Percentiles rank a stretch among this genome's conserved stretches.
Evolutionary conservation across 257 asterid species (phyloP).

Genomic region (Fraxinus excelsior): DNA sequence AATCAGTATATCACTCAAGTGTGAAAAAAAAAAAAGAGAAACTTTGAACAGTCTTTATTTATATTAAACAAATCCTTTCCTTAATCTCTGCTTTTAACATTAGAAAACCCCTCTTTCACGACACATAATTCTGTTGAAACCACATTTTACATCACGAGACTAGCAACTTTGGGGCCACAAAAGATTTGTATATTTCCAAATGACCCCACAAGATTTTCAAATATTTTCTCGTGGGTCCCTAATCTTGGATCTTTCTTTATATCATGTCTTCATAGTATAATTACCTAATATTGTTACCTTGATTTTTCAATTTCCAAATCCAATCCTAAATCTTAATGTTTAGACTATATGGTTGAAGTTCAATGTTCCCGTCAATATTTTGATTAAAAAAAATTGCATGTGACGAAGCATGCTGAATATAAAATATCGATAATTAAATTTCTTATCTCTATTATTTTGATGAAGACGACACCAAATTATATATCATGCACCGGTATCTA

Average conservation of each 20-base stretch:
- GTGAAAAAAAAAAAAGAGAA: conserved; percentile 19
- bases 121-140: conserved; percentile 32
- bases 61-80: conserved; percentile 9
- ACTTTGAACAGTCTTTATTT: conserved; percentile 31
- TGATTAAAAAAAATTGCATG: too few species aligned
- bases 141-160: conserved; percentile 32
- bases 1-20: conserved; percentile 25
- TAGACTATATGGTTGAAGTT: conserved; percentile 17
- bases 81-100: neutral
- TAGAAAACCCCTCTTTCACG: conserved; percentile 10
- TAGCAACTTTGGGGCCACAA: conserved; percentile 43
- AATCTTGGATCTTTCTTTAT: conserved; percentile 37
- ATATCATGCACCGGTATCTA: neutral
- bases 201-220: conserved; percentile 44
- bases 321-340: conserved; percentile 37
- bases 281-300: conserved; percentile 34
- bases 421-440: neutral
- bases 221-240: conserved; percentile 50
- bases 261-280: conserved; percentile 43
- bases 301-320: conserved; percentile 43
- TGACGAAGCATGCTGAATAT: neutral
- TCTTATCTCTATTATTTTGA: neutral
- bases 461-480: too few species aligned
- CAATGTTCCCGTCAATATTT: too few species aligned
- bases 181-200: conserved; percentile 49